Base-by-base conservation (phyloP, 2,329 filamentous ascomycete species). In the Colletotrichum australisinense region DNA sequence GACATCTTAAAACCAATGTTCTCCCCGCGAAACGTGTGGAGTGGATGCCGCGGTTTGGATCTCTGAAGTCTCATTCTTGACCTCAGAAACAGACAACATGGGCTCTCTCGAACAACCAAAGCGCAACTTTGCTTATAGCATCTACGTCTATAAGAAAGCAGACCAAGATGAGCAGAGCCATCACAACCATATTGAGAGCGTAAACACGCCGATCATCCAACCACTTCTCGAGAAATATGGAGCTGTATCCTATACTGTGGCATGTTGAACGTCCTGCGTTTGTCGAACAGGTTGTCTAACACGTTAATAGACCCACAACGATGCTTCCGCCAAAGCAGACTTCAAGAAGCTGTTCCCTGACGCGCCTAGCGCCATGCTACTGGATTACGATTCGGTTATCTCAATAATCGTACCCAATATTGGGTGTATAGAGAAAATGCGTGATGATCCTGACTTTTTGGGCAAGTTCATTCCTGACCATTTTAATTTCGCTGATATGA, bases 401-500 rank as follows among this genome's bases (percentile, higher is more conserved):
- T 69, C 66, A 1, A 69, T 69, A 16, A 64, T 69, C 6, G 66
- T 64, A 2, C 66, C 66, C 1, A 11, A 35, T 9, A 49, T 69
- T 1, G 49, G 16, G 22, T 64, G 66, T n/a, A 69, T 69, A 26
- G 59, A 64, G 22, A 49, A 64, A 8, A 69, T 69, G 66, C 66
- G 66, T 14, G n/a, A 64, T 9, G 66, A 69, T 2, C 32, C 66
- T n/a, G 66, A 69, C 9, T 67, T 69, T 26, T 16, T 57, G 11
- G 6, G 19, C 1, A 64, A 57, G 7, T 69, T 69, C 49, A 69
- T 69, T 6, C 66, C 66, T 0, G 66, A 69, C 19, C 66, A 69
- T 7, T 69, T 69, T 58, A 69, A 69, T 14, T 69, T 69, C 24
- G 66, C 66, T n/a, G 59, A 69, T 9, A 69, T 64, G 66, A 69